These are phyloP conservation scores for Candida odintsovae DNA, from an alignment of 805 yeast species.

Conservation along the genomic window DNA sequence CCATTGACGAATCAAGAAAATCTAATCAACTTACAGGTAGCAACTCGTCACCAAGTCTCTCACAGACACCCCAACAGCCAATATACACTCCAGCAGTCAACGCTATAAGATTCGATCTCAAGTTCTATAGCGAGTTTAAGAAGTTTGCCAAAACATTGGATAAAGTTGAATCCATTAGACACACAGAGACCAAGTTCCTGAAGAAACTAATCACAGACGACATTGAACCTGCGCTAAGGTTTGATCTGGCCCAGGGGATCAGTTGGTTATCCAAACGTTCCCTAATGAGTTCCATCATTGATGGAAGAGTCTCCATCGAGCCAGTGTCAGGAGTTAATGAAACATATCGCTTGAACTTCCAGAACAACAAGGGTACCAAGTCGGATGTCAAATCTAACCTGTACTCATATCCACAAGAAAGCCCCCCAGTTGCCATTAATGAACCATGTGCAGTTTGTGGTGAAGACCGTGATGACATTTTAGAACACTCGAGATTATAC, in stretches of 20 bases:
- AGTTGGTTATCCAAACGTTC: conserved; percentile 57
- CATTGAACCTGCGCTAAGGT: conserved; percentile 63
- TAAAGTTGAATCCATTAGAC: conserved; percentile 28
- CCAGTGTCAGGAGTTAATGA: conserved; percentile 85
- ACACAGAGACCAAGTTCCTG: conserved; percentile 46
- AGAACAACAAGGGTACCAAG: conserved; percentile 14
- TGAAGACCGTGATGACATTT: conserved; percentile 61
- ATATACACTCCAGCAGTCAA: conserved; percentile 37
- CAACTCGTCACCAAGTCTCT: conserved; percentile 1
- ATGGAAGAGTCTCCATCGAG: conserved; percentile 76
- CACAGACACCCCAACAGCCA: conserved; percentile 21
- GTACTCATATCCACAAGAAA: conserved; percentile 38
- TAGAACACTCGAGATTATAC: conserved; percentile 76
- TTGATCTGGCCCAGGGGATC: conserved; percentile 59
- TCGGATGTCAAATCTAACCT: conserved; percentile 28
- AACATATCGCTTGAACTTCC: conserved; percentile 43
- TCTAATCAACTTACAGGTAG: not conserved
- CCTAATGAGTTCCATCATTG: conserved; percentile 63
- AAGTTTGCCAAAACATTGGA: conserved; percentile 32
- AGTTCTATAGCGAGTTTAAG: conserved; percentile 31
- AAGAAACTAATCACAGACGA: conserved; percentile 68
- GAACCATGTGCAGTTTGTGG: conserved; percentile 83
- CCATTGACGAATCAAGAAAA: conserved; percentile 4
- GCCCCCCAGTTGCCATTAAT: conserved; percentile 69
- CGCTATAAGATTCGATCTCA: conserved; percentile 36